These are phyloP conservation scores for Pseudogymnoascus sp. DNA, from an alignment of 2,329 filamentous ascomycete genomes.

Conservation along the genomic window DNA sequence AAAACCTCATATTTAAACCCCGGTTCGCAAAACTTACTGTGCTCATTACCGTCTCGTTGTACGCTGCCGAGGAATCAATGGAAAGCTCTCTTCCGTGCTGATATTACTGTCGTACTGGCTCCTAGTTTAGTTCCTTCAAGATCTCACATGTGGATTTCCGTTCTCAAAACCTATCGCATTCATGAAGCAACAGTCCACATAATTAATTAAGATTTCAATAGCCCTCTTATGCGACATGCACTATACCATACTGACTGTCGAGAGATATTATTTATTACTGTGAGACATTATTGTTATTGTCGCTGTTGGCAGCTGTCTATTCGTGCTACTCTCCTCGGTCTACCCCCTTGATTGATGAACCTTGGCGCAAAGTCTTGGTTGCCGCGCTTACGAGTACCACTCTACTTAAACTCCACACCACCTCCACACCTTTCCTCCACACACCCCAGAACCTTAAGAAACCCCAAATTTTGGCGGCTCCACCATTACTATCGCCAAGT, in stretches of 20 bases:
- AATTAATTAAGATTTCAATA: background rate
- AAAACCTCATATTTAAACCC: background rate
- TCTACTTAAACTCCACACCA: constrained; percentile 6
- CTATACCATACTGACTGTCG: background rate
- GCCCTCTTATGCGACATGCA: background rate
- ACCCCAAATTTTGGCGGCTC: constrained; percentile 6
- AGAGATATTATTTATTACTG: background rate
- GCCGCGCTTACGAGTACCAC: background rate
- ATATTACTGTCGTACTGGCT: background rate
- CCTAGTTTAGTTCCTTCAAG: background rate
- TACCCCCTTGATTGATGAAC: constrained; percentile 1
- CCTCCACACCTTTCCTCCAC: background rate
- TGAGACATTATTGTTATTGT: background rate
- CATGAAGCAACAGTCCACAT: background rate
- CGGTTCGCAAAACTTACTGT: background rate
- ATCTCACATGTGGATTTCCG: background rate
- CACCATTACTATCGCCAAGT: background rate
- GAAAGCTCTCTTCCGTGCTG: no score
- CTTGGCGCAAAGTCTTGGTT: background rate
- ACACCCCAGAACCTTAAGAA: constrained; percentile 2
- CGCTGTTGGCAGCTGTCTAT: background rate
- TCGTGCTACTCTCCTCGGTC: background rate
- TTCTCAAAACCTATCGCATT: background rate
- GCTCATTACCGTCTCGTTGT: background rate
- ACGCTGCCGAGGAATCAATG: background rate